These are phyloP conservation scores for Grosmannia huntii DNA, from an alignment of 2,329 filamentous ascomycete genomes.

Conservation along the genomic window DNA sequence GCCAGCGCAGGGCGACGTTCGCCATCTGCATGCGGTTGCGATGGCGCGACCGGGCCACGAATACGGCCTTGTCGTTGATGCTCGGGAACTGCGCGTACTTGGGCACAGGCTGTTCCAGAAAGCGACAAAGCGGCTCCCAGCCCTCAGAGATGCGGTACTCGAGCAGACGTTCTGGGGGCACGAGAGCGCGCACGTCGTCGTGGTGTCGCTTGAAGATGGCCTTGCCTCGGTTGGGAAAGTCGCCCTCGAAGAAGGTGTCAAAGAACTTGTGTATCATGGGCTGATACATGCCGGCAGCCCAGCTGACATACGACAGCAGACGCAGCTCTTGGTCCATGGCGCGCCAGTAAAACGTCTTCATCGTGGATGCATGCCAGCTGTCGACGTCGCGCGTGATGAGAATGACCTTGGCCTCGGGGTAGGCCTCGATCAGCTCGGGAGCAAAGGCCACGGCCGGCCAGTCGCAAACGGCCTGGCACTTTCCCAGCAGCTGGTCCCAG, in stretches of 20 bases:
- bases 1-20: conserved; percentile 12
- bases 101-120: conserved; percentile 23
- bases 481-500: conserved; percentile 27
- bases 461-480: conserved; percentile 11
- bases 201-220: conserved; percentile 6
- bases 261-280: conserved; percentile 10
- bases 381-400: conserved; percentile 26
- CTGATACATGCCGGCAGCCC: conserved; percentile 8
- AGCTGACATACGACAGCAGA: conserved; percentile 2
- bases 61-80: conserved; percentile 17
- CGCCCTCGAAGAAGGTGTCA: conserved; percentile 6
- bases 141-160: conserved; percentile 26
- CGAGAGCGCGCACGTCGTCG: conserved; percentile 18
- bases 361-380: conserved; percentile 24
- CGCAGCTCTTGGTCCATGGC: conserved; percentile 5
- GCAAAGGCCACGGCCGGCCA: conserved; percentile 19
- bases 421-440: conserved; percentile 30
- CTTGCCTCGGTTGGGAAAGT: conserved; percentile 6
- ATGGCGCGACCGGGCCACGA: conserved; percentile 12
- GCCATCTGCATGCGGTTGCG: conserved; percentile 15
- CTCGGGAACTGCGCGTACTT: conserved; percentile 20
- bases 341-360: conserved; percentile 8
- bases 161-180: conserved; percentile 21
- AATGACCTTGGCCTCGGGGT: conserved; percentile 36
- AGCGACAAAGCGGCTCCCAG: conserved; percentile 28